Conservation (phyloP, 805 yeast species). For the Nakazawaea sp. region DNA sequence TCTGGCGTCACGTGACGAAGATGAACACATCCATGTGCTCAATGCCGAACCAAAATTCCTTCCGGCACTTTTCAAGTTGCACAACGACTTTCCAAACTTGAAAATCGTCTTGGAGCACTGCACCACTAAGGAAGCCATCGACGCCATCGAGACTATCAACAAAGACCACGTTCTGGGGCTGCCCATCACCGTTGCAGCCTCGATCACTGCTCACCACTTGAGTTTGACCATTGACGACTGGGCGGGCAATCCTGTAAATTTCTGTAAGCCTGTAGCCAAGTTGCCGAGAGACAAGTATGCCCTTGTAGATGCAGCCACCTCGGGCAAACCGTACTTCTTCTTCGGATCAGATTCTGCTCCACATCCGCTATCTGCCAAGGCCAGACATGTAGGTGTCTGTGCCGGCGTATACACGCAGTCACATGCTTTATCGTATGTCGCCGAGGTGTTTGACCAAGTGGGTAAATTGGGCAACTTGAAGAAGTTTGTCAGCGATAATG, state of each 20-base stretch:
- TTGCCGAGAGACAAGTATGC: constrained; percentile 80
- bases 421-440: constrained; percentile 73
- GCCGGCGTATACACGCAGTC: constrained; percentile 98
- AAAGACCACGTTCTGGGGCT: constrained; percentile 25
- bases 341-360: constrained; percentile 99
- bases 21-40: constrained; percentile 73
- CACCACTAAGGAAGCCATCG: constrained; percentile 85
- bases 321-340: constrained; percentile 88
- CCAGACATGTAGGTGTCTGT: constrained; percentile 76
- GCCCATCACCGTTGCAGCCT: constrained; percentile 67
- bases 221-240: constrained; percentile 85
- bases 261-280: constrained; percentile 97
- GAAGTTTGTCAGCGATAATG: constrained; percentile 71
- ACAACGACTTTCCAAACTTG: constrained; percentile 75
- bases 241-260: constrained; percentile 95
- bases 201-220: constrained; percentile 94
- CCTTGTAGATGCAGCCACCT: constrained; percentile 77
- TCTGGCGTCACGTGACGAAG: constrained; percentile 27
- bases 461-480: constrained; percentile 60
- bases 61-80: constrained; percentile 80
- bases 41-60: constrained; percentile 91
- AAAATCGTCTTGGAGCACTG: constrained; percentile 91
- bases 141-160: constrained; percentile 66
- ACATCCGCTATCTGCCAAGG: constrained; percentile 77
- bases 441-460: constrained; percentile 71